phyloP scores from a whole-genome alignment of 768 basidiomycete species.

The Tulasnella sp. region DNA sequence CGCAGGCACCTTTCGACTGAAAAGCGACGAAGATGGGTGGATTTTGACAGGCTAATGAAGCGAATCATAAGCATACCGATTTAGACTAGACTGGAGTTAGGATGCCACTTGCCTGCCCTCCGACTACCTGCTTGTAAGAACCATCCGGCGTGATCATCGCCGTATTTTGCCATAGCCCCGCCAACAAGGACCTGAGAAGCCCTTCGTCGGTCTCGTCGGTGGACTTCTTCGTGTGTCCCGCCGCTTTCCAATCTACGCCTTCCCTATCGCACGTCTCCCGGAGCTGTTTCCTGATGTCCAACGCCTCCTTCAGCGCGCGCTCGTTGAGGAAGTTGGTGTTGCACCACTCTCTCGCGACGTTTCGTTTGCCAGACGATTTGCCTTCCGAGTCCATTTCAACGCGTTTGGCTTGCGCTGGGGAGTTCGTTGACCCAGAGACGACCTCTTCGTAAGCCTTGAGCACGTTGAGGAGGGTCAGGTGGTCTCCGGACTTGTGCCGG shows the following conservation, averaged over 20 bases:
- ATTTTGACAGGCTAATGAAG: conserved; percentile 61
- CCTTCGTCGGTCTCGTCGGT: conserved; percentile 47
- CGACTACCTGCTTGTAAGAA: conserved; percentile 58
- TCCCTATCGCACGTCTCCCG: conserved; percentile 46
- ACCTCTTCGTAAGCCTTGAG: conserved; percentile 63
- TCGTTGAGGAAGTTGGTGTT: conserved; percentile 71
- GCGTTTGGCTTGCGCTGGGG: not conserved
- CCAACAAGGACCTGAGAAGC: conserved; percentile 58
- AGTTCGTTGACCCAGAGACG: conserved; percentile 24
- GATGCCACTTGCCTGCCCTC: conserved; percentile 20
- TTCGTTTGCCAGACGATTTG: conserved; percentile 22
- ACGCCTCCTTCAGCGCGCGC: conserved; percentile 65
- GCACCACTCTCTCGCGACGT: conserved; percentile 55
- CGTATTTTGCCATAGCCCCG: conserved; percentile 70
- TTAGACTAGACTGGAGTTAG: not conserved
- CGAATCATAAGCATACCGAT: not conserved
- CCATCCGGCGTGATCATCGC: conserved; percentile 80
- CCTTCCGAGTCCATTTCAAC: not conserved
- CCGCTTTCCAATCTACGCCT: conserved; percentile 46
- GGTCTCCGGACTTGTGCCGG: conserved; percentile 76
- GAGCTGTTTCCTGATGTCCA: conserved; percentile 72
- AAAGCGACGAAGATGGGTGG: conserved; percentile 76
- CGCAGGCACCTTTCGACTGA: conserved; percentile 69
- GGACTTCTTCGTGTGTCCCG: conserved; percentile 21
- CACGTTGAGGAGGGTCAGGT: conserved; percentile 81